Base-by-base conservation (phyloP, 805 yeast genomes). In the Dipodascopsis uninucleata region DNA sequence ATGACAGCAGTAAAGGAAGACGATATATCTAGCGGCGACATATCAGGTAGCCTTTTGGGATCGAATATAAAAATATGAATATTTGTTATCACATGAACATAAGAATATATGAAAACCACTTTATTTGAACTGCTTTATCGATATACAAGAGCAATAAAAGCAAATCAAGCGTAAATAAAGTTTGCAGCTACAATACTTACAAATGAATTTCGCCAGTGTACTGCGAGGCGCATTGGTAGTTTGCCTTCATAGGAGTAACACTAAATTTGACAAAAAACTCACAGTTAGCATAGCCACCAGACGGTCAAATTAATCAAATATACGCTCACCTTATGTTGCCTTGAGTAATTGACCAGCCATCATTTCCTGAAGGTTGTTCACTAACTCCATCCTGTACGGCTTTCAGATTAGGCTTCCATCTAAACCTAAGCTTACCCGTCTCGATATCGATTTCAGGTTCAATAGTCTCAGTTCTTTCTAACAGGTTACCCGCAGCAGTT, bases 371-470 rank as follows among this genome's bases (percentile, higher is more conserved):
- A 2, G 65, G 63, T 16, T 72, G 68, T 10, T 59, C 66, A 16
- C 63, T 57, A 10, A 78, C 76, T 6, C 74, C 71, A 38, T 75
- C 68, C 59, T 81, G 83, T 10, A 84, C 87, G 20, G 71, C 65
- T 34, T 74, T 75, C 64, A 86, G 87, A 60, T 88, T 78, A 0
- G 98, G 98, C 34, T 72, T 71, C 98, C 98, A 90, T 49, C 68
- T 69, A 65, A 79, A 93, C 43, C 75, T 71, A 14, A 43, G 35
- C 8, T 24, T 39, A 21, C 68, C 67, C 3, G 71, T 64, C 17
- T 69, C 73, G 53, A 73, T 79, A 31, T 77, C 75, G 41, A 78
- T 75, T 49, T 76, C 80, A 2, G 58, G 59, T 4, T 61, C 59
- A 2, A 48, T 28, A 9, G 36, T 36, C 21, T 43, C 52, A 10